Conservation (phyloP, 768 basidiomycete genomes). For the Macrolepiota albuminosa region DNA sequence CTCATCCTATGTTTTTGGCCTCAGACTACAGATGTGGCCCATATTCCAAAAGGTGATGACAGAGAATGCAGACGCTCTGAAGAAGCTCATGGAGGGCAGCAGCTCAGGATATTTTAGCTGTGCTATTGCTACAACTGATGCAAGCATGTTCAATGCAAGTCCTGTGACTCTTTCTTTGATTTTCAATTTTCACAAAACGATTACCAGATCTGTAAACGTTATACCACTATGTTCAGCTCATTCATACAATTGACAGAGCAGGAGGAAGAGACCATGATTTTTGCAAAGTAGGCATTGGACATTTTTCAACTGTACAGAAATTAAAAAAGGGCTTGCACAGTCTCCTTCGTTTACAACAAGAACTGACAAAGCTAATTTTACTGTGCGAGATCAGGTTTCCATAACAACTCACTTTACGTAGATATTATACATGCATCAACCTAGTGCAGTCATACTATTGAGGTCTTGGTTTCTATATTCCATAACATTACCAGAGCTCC, state of each 20-base stretch:
- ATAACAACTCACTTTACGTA: too few species aligned
- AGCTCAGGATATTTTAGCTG: slow-evolving; percentile 60
- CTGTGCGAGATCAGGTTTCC: too few species aligned
- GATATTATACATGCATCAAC: too few species aligned
- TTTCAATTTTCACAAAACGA: background rate
- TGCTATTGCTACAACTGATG: slow-evolving; percentile 60
- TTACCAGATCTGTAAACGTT: slow-evolving; percentile 65
- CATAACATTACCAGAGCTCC: too few species aligned
- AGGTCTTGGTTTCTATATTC: too few species aligned
- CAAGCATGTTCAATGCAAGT: slow-evolving; percentile 56
- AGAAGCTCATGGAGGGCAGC: slow-evolving; percentile 75
- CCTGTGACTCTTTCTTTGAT: too few species aligned
- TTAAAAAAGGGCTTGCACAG: slow-evolving; percentile 34
- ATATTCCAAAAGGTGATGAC: slow-evolving; percentile 88
- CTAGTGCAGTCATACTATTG: too few species aligned
- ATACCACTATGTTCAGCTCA: slow-evolving; percentile 76
- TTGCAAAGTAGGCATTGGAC: slow-evolving; percentile 70
- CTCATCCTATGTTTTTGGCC: too few species aligned
- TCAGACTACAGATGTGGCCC: slow-evolving; percentile 90
- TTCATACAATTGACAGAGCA: slow-evolving; percentile 77
- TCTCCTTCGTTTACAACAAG: slow-evolving; percentile 78
- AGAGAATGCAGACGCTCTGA: slow-evolving; percentile 76
- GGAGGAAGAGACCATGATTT: slow-evolving; percentile 94
- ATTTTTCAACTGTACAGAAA: background rate
- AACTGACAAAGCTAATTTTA: slow-evolving; percentile 76